Evolutionary conservation across 768 basidiomycete species (phyloP), one percentile per base, ranked within the genome.

Genomic region (Tubosaeta sp.): DNA sequence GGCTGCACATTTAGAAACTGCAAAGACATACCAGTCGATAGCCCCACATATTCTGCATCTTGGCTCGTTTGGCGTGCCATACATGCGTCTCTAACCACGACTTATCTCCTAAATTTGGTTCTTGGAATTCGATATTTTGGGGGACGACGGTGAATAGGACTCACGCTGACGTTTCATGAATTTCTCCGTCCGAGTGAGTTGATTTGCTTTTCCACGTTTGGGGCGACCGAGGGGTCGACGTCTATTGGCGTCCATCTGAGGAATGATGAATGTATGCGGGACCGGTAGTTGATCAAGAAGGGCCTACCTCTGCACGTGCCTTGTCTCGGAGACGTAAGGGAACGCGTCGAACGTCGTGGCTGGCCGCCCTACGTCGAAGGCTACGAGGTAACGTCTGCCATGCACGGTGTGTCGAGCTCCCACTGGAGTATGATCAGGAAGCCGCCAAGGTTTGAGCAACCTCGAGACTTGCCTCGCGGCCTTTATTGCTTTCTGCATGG

Each of bases 11-110:
- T 9, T 0, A 12, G 16, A 8, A 3, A 8, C 9, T 1, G 31
- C 12, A 42, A 10, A 41, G 24, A 55, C 62, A n/a, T 46, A 91
- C 93, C 48, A 99, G 73, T 58, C 91, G 78, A 65, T 91, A 92
- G 0, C 91, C 92, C 94, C 94, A 98, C 68, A 90, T 76, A 55
- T 84, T 85, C 58, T 85, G 79, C 95, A 98, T 97, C 54, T 86
- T 83, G 84, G 95, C 95, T 6, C 96, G 82, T 69, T 97, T 98
- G 1, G 94, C 90, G 60, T 97, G 95, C 92, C 94, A 98, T 18
- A 98, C 70, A 66, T 99, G 96, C 6, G 94, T 95, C 64, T 95
- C 92, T 0, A 99, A 81, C 95, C 95, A 98, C 12, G 78, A 73
- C 67, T 97, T 97, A 56, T 89, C 78, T 27, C 75, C 94, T 96